Evolutionary conservation across 2,329 filamentous ascomycete genomes (phyloP), one percentile per base, ranked within the genome.

Genomic region (Blastomyces parvus): DNA sequence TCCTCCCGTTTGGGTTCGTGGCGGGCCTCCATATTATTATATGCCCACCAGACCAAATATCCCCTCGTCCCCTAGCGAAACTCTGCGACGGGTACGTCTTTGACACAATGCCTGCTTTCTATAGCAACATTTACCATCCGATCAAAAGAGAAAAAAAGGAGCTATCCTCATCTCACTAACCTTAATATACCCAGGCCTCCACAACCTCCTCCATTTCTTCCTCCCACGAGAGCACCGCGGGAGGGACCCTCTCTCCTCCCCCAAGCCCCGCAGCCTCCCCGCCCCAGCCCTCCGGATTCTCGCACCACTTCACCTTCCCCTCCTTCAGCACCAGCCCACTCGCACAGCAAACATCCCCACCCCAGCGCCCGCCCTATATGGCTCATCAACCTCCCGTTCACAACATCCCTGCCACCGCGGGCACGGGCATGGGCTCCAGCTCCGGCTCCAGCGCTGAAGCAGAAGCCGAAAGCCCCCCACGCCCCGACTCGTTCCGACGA

Each of bases 181-280:
- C 7, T 36, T 17, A 4, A 30, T 19, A 40, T 19, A 11, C 52
- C 36, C 60, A 75, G 72, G 67, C 62, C 61, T 74, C 74, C 19
- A 63, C 64, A 25, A 61, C 67, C 60, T 75, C 74, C 44, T 66
- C 65, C 22, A 66, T 56, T 63, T 68, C 67, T 44, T 65, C 50
- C 63, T 64, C 53, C 58, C 63, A 61, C 9, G 53, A 38, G 55
- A 60, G 40, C 40, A 63, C 64, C 40, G 60, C 68, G 2, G 40
- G 42, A n/a, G n/a, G 57, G 14, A 7, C 52, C 59, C n/a, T 57
- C 50, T 48, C 50, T 33, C 56, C 46, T 52, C 33, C 44, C 33
- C 59, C 56, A 42, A 56, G 46, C 46, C 57, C 60, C 19, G 42
- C 48, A 59, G 55, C 63, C 33, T 40, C 50, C 19, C 22, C 42